Base-by-base conservation (phyloP, 164 flowering plant species). In the Malania oleifera region DNA sequence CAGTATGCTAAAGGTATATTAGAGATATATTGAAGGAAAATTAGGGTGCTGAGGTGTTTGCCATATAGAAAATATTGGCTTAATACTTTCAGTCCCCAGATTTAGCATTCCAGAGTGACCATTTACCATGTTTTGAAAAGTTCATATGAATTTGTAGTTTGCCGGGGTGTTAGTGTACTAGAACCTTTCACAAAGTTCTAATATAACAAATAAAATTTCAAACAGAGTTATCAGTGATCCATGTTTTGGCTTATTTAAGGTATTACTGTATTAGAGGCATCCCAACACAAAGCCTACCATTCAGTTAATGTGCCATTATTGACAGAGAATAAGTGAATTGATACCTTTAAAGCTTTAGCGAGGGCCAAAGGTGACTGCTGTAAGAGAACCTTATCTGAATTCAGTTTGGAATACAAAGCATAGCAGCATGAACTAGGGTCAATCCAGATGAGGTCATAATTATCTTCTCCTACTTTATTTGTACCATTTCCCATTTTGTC, bases 291-390 rank as follows among this genome's bases (percentile, higher is more conserved):
- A 29, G 26, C n/a, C 8, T 20, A n/a, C 17, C 20, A 2, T 45
- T 24, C 4, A 23, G 15, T 24, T 9, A 0, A 39, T 17, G 35
- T 2, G n/a, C 25, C 13, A 39, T 0, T 17, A 12, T 3, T n/a
- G 1, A 5, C 20, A 11, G 38, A 60, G 12, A 45, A 18, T 15
- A 38, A 39, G 29, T 25, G 22, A 0, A 25, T 15, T 46, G 20
- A 20, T 68, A 93, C 99, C 99, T 95, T 95, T 23, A 95, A 13
- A 57, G 97, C 91, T 80, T 95, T 95, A 41, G 93, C 79, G 63
- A 95, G 89, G 62, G 97, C 91, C 75, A 95, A 63, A 66, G 99
- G 95, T 44, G 99, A 88, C 56, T 78, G 91, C 74, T 81, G 82
- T 64, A 83, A 55, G 44, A 82, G 73, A 71, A 84, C 90, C 64